Conservation (phyloP, 768 basidiomycete genomes). For the Plicaturopsis crispa region DNA sequence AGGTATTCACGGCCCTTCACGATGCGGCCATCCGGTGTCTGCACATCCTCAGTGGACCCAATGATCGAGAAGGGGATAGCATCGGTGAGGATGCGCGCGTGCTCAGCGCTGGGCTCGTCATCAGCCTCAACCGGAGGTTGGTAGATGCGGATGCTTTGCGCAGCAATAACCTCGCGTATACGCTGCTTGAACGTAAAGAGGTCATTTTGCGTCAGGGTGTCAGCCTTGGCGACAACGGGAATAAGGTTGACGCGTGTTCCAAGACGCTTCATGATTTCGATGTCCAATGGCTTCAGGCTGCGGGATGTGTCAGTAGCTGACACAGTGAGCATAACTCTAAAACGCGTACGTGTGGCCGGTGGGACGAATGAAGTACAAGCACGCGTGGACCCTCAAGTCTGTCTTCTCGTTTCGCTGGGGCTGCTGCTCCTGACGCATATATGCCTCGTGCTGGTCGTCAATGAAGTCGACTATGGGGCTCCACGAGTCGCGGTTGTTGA, state of each 20-base stretch:
- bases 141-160: slow-evolving; percentile 94
- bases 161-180: slow-evolving; percentile 83
- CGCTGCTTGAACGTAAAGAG: slow-evolving; percentile 88
- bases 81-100: slow-evolving; percentile 77
- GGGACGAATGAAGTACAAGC: slow-evolving; percentile 93
- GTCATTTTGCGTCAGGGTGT: slow-evolving; percentile 93
- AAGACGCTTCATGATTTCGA: slow-evolving; percentile 99
- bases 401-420: slow-evolving; percentile 93
- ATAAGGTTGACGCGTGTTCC: slow-evolving; percentile 98
- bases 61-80: slow-evolving; percentile 99
- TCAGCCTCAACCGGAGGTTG: slow-evolving; percentile 88
- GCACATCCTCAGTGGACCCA: slow-evolving; percentile 92
- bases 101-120: slow-evolving; percentile 80
- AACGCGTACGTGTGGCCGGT: slow-evolving; percentile 88
- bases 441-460: slow-evolving; percentile 91
- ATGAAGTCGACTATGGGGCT: slow-evolving; percentile 97
- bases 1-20: slow-evolving; percentile 98
- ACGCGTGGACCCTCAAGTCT: slow-evolving; percentile 93
- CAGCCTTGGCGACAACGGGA: slow-evolving; percentile 95
- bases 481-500: slow-evolving; percentile 99
- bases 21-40: slow-evolving; percentile 79
- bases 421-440: slow-evolving; percentile 98
- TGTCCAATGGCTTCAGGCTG: slow-evolving; percentile 93
- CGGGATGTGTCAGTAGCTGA: slow-evolving; percentile 6
- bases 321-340: slow-evolving; percentile 4